A percentile compares a stretch with the other conserved stretches of the same genome.
Conservation (phyloP, 768 basidiomycete genomes). For the Leucogyrophana mollusca region DNA sequence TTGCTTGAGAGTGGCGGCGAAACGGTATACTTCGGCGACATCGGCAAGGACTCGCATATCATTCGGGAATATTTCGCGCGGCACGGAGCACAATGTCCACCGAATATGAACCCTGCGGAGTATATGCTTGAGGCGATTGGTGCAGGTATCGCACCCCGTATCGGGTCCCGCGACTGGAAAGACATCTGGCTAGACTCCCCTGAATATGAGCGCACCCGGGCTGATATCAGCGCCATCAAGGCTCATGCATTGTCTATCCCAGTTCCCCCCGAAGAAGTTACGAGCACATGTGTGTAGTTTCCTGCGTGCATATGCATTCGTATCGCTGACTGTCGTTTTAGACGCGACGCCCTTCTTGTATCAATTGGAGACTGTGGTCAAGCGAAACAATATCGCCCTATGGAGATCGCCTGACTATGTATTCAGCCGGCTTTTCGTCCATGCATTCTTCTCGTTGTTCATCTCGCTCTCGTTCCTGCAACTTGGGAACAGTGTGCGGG, state of each 20-base stretch:
- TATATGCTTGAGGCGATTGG: conserved; percentile 88
- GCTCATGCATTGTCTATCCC: conserved; percentile 43
- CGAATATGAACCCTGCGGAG: conserved; percentile 77
- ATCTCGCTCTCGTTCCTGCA: conserved; percentile 80
- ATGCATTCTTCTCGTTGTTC: conserved; percentile 66
- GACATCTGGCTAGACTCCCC: conserved; percentile 79
- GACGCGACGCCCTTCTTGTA: conserved; percentile 76
- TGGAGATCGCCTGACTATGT: conserved; percentile 88
- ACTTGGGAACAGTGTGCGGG: conserved; percentile 60
- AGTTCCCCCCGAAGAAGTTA: conserved; percentile 35
- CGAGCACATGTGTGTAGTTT: conserved; percentile 45
- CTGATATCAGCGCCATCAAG: conserved; percentile 49
- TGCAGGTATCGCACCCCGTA: conserved; percentile 69
- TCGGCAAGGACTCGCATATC: conserved; percentile 68
- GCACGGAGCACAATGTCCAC: conserved; percentile 71
- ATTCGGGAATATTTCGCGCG: conserved; percentile 76
- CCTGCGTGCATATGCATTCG: background rate
- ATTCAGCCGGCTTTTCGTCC: conserved; percentile 78
- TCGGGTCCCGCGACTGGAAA: conserved; percentile 84
- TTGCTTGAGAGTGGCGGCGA: conserved; percentile 77
- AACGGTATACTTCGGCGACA: conserved; percentile 93
- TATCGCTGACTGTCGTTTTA: conserved; percentile 21
- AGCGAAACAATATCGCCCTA: conserved; percentile 65
- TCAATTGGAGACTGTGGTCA: conserved; percentile 68
- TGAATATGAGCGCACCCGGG: conserved; percentile 44